Conservation (phyloP, 257 asterid genomes). For the Solanum chmielewskii region DNA sequence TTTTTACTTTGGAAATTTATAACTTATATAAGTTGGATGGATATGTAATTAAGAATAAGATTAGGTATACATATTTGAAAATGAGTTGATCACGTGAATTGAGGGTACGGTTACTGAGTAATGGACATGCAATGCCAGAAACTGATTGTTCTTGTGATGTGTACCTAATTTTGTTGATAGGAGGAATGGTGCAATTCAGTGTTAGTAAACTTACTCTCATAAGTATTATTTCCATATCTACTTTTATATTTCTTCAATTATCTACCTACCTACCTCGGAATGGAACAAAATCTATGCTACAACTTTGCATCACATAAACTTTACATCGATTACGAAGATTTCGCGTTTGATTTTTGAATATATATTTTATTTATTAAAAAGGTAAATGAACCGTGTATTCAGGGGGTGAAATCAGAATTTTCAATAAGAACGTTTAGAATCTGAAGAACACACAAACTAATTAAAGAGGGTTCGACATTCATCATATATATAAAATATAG, state of each 20-base stretch:
- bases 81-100: constrained; percentile 29
- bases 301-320: background rate
- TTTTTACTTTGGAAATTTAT: background rate
- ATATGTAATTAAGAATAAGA: constrained; percentile 2
- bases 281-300: background rate
- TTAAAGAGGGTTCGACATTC: too few species aligned
- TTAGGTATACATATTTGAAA: background rate
- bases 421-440: too few species aligned
- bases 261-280: background rate
- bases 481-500: too few species aligned
- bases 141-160: constrained; percentile 2
- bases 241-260: background rate
- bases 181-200: background rate
- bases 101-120: constrained; percentile 15
- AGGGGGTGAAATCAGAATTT: too few species aligned
- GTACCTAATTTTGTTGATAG: background rate
- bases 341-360: too few species aligned
- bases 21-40: background rate
- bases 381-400: background rate
- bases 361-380: too few species aligned
- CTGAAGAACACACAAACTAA: too few species aligned
- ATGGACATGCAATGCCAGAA: background rate
- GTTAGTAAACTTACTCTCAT: background rate
- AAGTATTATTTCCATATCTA: background rate
- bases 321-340: background rate